A percentile compares a stretch with the other conserved stretches of the same genome.
phyloP scores from a whole-genome alignment of 2,329 filamentous ascomycete species.

The Scedosporium aurantiacum region DNA sequence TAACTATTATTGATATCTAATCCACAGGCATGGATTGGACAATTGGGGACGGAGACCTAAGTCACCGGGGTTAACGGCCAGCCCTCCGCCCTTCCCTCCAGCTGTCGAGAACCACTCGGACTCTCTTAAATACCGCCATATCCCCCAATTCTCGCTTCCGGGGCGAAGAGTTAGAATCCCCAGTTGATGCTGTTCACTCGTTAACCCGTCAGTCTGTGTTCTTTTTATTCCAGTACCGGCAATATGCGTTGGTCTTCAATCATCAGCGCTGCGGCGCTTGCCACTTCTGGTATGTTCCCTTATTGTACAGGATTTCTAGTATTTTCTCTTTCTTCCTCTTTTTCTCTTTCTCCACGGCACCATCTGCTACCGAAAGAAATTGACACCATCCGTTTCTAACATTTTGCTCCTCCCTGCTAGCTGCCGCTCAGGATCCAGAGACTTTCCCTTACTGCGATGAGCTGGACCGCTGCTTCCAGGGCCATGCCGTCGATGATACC shows the following conservation, averaged over 20 bases:
- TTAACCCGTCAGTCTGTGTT: not conserved
- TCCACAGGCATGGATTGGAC: slow-evolving; percentile 2
- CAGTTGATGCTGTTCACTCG: not conserved
- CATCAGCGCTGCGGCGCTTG: slow-evolving; percentile 7
- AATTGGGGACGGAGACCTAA: not conserved
- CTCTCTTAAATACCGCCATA: not conserved
- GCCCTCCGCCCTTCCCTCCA: not conserved
- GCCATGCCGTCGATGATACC: slow-evolving; percentile 17
- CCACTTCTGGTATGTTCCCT: slow-evolving; percentile 7
- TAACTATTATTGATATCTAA: slow-evolving; percentile 3
- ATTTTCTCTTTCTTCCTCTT: not conserved
- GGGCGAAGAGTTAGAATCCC: not conserved
- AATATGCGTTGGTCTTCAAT: slow-evolving; percentile 10
- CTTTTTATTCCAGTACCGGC: not conserved
- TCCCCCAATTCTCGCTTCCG: not conserved
- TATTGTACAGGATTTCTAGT: not conserved
- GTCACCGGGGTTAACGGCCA: not conserved
- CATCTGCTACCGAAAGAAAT: not conserved
- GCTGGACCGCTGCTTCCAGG: slow-evolving; percentile 13
- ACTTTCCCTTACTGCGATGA: slow-evolving; percentile 13
- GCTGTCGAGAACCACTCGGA: not conserved
- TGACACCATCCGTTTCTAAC: not conserved
- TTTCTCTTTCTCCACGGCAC: not conserved
- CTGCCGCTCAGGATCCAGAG: slow-evolving; percentile 4
- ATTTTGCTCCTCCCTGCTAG: not conserved